Percentiles rank a stretch among this genome's conserved stretches.
These are phyloP conservation scores for Penicillium italicum DNA, from an alignment of 2,329 filamentous ascomycete species.

Conservation along the genomic window DNA sequence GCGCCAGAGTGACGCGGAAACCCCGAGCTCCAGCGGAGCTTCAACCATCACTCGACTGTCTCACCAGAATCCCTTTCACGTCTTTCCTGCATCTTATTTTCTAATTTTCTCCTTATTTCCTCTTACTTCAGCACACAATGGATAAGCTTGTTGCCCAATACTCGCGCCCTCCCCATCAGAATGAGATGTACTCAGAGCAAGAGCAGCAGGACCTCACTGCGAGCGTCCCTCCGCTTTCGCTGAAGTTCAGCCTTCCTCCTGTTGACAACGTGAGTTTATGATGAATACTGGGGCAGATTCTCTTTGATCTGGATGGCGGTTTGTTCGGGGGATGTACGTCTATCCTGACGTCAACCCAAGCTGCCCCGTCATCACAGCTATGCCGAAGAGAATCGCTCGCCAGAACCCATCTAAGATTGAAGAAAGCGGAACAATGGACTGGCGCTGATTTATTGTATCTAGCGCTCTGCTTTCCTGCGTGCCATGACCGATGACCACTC, in stretches of 20 bases:
- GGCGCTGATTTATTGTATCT: conserved; percentile 13
- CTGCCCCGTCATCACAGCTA: conserved; percentile 4
- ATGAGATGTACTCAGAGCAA: conserved; percentile 68
- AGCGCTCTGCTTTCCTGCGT: conserved; percentile 93
- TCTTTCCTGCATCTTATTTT: conserved; percentile 5
- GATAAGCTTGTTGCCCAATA: conserved; percentile 91
- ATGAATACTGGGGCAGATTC: background rate
- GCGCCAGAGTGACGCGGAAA: conserved; percentile 38
- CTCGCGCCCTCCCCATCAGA: conserved; percentile 70
- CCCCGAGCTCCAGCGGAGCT: conserved; percentile 29
- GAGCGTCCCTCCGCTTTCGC: conserved; percentile 69
- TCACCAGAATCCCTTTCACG: conserved; percentile 15
- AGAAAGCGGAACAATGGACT: background rate
- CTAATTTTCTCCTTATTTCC: conserved; percentile 1
- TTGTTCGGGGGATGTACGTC: background rate
- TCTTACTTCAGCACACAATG: conserved; percentile 54
- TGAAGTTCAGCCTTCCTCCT: conserved; percentile 93
- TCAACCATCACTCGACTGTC: conserved; percentile 17
- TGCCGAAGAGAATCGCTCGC: background rate
- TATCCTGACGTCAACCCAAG: conserved; percentile 14
- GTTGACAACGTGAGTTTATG: conserved; percentile 70
- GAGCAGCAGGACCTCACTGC: conserved; percentile 71
- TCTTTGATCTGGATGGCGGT: conserved; percentile 3
- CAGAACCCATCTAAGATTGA: background rate
- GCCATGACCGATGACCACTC: conserved; percentile 95